phyloP scores from a whole-genome alignment of 2,329 filamentous ascomycete species.

The Trichoderma sp. region DNA sequence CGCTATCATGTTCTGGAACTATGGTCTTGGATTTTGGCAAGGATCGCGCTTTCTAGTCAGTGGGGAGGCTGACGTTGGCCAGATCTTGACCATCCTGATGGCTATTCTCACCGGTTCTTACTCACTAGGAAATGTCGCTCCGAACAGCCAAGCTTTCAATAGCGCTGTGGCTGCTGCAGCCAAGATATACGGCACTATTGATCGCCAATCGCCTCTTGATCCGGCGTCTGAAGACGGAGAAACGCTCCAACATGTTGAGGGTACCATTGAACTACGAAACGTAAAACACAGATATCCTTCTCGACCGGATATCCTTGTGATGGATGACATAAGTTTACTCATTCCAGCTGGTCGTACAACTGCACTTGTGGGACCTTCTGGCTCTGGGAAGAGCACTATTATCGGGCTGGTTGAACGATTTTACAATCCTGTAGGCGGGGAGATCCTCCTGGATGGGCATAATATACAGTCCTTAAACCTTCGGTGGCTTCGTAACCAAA shows the following conservation, averaged over 20 bases:
- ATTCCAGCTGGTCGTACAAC: constrained; percentile 48
- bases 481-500: constrained; percentile 49
- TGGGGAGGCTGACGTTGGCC: constrained; percentile 35
- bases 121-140: constrained; percentile 18
- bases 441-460: constrained; percentile 40
- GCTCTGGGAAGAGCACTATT: constrained; percentile 54
- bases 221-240: constrained; percentile 35
- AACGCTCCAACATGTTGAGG: constrained; percentile 28
- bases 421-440: constrained; percentile 49
- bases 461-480: constrained; percentile 42
- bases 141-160: constrained; percentile 32
- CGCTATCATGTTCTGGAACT: constrained; percentile 39
- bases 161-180: constrained; percentile 38
- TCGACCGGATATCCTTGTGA: constrained; percentile 38
- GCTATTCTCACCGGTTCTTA: constrained; percentile 6
- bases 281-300: constrained; percentile 52
- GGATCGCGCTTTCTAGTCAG: constrained; percentile 37
- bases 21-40: constrained; percentile 44
- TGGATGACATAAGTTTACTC: constrained; percentile 38
- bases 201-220: constrained; percentile 37
- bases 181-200: constrained; percentile 39
- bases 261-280: constrained; percentile 45
- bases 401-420: constrained; percentile 54
- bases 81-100: constrained; percentile 35
- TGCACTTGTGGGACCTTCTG: constrained; percentile 55